A percentile compares a stretch with the other conserved stretches of the same genome.
phyloP scores from a whole-genome alignment of 305 asterid species.

The Nicotiana rustica region DNA sequence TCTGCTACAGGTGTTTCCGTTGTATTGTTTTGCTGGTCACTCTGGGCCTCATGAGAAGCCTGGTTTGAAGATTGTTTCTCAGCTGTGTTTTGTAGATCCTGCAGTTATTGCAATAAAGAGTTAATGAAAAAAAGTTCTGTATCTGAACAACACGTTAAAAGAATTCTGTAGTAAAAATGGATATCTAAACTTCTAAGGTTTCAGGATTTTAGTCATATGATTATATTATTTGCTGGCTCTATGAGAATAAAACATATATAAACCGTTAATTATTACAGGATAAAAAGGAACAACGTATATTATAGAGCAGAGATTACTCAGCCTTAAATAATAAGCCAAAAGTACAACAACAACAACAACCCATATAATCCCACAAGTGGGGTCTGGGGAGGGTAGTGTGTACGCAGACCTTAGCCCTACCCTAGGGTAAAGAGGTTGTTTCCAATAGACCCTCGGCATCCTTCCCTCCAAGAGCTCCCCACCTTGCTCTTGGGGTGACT shows the following conservation, averaged over 20 bases:
- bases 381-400: too few relatives aligned
- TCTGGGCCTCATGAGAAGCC: conserved; percentile 69
- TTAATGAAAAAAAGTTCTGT: neutral
- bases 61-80: conserved; percentile 67
- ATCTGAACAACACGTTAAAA: neutral
- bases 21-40: conserved; percentile 60
- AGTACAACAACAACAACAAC: neutral
- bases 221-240: neutral
- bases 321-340: neutral
- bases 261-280: conserved; percentile 7
- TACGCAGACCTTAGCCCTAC: too few relatives aligned
- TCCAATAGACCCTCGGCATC: too few relatives aligned
- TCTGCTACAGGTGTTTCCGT: conserved; percentile 77
- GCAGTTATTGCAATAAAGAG: conserved; percentile 34
- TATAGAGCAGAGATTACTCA: neutral
- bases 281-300: neutral
- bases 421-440: too few relatives aligned
- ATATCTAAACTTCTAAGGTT: neutral
- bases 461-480: too few relatives aligned
- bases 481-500: too few relatives aligned
- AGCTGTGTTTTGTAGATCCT: conserved; percentile 62
- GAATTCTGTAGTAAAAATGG: neutral
- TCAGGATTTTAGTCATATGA: neutral
- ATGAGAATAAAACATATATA: neutral
- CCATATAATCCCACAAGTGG: too few relatives aligned